Percentiles rank a stretch among this genome's conserved stretches.
These are phyloP conservation scores for Aphanomyces cochlioides DNA, from an alignment of 352 stramenopile species.

Conservation along the genomic window DNA sequence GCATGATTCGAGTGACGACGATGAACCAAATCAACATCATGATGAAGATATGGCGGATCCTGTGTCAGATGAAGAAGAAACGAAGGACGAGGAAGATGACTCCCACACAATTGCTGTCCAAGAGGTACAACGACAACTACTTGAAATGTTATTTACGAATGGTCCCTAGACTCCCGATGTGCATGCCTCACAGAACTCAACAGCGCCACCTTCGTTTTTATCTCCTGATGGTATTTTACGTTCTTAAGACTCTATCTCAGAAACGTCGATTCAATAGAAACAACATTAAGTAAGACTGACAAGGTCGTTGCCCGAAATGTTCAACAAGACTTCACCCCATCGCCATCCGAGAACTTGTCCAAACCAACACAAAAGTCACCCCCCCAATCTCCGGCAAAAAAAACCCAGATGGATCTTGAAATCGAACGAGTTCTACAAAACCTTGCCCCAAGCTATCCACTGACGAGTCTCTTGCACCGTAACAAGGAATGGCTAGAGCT, in stretches of 20 bases:
- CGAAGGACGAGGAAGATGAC: background rate
- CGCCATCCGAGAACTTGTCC: background rate
- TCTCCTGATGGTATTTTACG: conserved; percentile 3
- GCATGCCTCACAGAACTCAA: background rate
- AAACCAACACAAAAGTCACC: background rate
- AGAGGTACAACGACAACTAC: background rate
- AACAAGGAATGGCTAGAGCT: conserved; percentile 57
- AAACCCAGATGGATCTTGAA: background rate
- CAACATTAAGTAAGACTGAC: background rate
- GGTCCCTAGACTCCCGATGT: background rate
- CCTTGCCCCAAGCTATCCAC: conserved; percentile 49
- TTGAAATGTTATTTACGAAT: background rate
- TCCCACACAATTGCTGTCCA: background rate
- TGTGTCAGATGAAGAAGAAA: background rate
- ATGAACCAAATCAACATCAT: conserved; percentile 3
- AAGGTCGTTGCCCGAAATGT: conserved; percentile 16
- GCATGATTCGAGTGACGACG: conserved; percentile 21
- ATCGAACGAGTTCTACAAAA: conserved; percentile 35
- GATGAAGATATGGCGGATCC: background rate
- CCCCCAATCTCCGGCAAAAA: background rate
- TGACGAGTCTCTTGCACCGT: conserved; percentile 49
- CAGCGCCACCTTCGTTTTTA: background rate
- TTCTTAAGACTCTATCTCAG: background rate
- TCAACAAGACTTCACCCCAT: conserved; percentile 13
- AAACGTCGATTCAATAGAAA: background rate